Evolutionary conservation across 768 basidiomycete species (phyloP).

Genomic region (Cystobasidium onofrii): DNA sequence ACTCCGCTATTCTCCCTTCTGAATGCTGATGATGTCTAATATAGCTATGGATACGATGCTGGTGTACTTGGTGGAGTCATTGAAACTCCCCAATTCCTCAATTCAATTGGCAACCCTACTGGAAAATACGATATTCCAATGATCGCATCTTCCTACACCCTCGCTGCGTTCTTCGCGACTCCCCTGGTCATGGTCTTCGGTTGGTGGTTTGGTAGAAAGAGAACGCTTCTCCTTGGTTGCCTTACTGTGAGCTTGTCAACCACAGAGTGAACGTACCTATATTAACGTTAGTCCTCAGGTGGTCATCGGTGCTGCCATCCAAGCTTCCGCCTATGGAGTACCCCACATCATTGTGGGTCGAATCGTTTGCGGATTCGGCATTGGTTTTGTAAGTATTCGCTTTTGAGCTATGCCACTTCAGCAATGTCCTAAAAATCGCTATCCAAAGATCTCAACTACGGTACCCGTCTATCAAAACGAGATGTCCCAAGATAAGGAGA

Average conservation of each 20-base stretch:
- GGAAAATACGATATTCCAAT: constrained; percentile 16
- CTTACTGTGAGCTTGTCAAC: not conserved
- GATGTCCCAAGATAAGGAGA: not conserved
- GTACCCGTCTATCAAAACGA: constrained; percentile 19
- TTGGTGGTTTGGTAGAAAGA: not conserved
- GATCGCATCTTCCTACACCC: constrained; percentile 13
- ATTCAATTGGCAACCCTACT: not conserved
- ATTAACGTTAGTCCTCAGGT: no score
- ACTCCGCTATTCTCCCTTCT: no score
- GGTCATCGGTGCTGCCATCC: constrained; percentile 4
- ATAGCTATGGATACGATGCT: constrained; percentile 12
- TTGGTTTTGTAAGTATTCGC: constrained; percentile 4
- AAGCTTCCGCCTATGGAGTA: not conserved
- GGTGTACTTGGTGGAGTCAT: constrained; percentile 11
- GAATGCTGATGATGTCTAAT: no score
- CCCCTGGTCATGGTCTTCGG: constrained; percentile 15
- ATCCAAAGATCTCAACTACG: constrained; percentile 1
- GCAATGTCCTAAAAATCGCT: not conserved
- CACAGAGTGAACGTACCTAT: no score
- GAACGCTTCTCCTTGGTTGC: not conserved
- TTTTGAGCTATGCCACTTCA: not conserved
- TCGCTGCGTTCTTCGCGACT: constrained; percentile 14
- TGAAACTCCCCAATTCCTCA: not conserved
- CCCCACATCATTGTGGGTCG: constrained; percentile 8
- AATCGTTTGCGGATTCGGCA: constrained; percentile 16